A percentile compares a stretch with the other conserved stretches of the same genome.
Evolutionary conservation across 371 early-diverging fungal genomes (phyloP).

Genomic region (Thermomucor indicae-seudaticae): DNA sequence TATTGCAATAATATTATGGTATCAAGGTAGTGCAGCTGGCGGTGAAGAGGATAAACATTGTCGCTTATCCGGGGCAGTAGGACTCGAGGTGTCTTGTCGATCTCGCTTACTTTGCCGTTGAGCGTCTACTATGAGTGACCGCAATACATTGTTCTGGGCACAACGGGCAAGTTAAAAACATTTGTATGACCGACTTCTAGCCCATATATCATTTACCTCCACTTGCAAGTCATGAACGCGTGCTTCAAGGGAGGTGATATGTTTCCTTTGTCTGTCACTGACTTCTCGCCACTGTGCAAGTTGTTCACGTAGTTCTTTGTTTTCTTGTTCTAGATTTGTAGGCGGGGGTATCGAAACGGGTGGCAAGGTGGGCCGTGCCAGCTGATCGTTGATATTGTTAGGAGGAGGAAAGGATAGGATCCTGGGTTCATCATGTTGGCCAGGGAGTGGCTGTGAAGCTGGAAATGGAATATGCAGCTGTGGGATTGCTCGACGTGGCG

Average conservation of each 20-base stretch:
- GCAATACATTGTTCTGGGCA: slow-evolving; percentile 23
- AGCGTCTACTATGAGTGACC: slow-evolving; percentile 14
- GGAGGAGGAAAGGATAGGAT: not conserved
- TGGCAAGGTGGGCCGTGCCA: too few species aligned
- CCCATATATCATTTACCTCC: slow-evolving; percentile 22
- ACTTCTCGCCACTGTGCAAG: slow-evolving; percentile 4
- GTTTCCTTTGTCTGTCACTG: too few species aligned
- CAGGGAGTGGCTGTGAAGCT: slow-evolving; percentile 5
- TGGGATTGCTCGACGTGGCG: slow-evolving; percentile 20
- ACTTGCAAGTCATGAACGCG: slow-evolving; percentile 28
- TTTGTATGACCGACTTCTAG: not conserved
- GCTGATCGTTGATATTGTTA: not conserved
- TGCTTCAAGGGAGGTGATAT: slow-evolving; percentile 11
- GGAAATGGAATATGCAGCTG: slow-evolving; percentile 21
- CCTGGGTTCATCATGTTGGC: slow-evolving; percentile 3
- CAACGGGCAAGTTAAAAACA: not conserved
- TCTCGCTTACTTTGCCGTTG: not conserved
- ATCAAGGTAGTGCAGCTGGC: too few species aligned
- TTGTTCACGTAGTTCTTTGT: slow-evolving; percentile 10
- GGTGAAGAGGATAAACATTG: too few species aligned
- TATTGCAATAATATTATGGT: too few species aligned
- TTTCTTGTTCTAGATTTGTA: slow-evolving; percentile 10
- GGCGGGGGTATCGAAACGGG: too few species aligned
- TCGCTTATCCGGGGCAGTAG: too few species aligned
- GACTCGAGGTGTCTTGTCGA: too few species aligned